Conservation (phyloP, 1,284 basidiomycete genomes). For the Apiotrichum gracile region DNA sequence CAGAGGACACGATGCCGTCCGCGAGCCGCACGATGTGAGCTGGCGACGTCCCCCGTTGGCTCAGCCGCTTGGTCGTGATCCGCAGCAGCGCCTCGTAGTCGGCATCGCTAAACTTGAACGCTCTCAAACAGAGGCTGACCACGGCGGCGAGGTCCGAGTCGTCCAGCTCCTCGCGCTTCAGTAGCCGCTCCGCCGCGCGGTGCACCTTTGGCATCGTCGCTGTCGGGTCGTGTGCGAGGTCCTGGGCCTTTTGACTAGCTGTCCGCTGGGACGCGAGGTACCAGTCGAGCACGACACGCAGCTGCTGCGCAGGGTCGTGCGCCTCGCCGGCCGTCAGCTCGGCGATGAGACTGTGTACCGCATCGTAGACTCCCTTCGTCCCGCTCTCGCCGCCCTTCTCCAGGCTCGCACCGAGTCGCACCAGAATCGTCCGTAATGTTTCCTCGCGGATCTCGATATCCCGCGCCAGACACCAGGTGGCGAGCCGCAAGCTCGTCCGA, state of each 20-base stretch:
- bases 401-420: neutral
- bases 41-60: neutral
- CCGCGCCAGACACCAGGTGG: slow-evolving; percentile 16
- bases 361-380: neutral
- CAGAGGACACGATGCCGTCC: slow-evolving; percentile 3
- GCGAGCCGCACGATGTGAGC: slow-evolving; percentile 9
- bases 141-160: slow-evolving; percentile 7
- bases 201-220: slow-evolving; percentile 1
- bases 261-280: slow-evolving; percentile 2
- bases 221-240: neutral
- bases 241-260: neutral
- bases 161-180: neutral
- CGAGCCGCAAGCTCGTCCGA: slow-evolving; percentile 7
- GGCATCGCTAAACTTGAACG: slow-evolving; percentile 1
- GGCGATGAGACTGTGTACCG: neutral
- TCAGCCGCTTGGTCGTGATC: neutral
- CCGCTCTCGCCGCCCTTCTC: slow-evolving; percentile 1
- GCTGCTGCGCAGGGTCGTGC: slow-evolving; percentile 5
- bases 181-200: neutral
- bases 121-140: slow-evolving; percentile 8
- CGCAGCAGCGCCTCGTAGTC: slow-evolving; percentile 1
- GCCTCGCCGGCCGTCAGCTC: slow-evolving; percentile 11
- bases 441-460: slow-evolving; percentile 1
- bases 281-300: slow-evolving; percentile 5
- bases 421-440: neutral